These are phyloP conservation scores for Apiotrichum sp. DNA, from an alignment of 1,284 basidiomycete genomes.

Conservation along the genomic window DNA sequence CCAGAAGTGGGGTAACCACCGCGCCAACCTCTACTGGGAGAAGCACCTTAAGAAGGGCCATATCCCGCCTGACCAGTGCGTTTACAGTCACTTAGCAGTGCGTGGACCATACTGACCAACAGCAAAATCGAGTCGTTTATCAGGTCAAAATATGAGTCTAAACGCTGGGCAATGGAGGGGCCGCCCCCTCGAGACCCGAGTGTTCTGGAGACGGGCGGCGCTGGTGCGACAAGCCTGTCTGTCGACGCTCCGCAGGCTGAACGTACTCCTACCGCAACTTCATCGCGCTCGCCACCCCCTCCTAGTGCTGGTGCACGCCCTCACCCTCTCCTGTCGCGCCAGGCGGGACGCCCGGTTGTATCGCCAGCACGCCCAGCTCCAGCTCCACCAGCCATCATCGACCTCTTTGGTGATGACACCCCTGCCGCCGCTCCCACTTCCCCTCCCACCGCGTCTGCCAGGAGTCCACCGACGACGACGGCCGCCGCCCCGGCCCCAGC, in stretches of 20 bases:
- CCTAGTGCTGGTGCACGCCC: constrained; percentile 20
- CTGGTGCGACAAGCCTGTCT: background rate
- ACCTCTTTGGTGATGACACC: constrained; percentile 34
- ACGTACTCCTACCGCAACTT: constrained; percentile 22
- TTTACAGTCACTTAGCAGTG: constrained; percentile 17
- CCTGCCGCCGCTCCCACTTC: constrained; percentile 14
- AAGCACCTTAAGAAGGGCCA: constrained; percentile 90
- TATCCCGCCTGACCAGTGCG: constrained; percentile 88
- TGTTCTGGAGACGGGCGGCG: constrained; percentile 57
- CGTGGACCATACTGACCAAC: constrained; percentile 1
- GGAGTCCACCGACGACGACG: constrained; percentile 11
- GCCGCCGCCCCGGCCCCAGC: constrained; percentile 18
- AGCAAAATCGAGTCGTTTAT: constrained; percentile 99
- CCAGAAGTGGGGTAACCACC: constrained; percentile 88
- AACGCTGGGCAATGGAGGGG: constrained; percentile 86
- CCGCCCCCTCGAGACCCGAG: constrained; percentile 77
- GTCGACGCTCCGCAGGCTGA: constrained; percentile 4
- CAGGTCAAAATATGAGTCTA: constrained; percentile 91
- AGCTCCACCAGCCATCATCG: constrained; percentile 25
- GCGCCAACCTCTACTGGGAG: constrained; percentile 95
- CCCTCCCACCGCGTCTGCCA: constrained; percentile 6
- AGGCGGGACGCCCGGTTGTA: constrained; percentile 8
- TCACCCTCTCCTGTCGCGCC: constrained; percentile 40
- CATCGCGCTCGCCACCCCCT: constrained; percentile 19
- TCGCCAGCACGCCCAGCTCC: constrained; percentile 7